Evolutionary conservation across 108 stramenopile genomes (phyloP), one percentile per base, ranked within the genome.

Genomic region (Cyclotella sp.): DNA sequence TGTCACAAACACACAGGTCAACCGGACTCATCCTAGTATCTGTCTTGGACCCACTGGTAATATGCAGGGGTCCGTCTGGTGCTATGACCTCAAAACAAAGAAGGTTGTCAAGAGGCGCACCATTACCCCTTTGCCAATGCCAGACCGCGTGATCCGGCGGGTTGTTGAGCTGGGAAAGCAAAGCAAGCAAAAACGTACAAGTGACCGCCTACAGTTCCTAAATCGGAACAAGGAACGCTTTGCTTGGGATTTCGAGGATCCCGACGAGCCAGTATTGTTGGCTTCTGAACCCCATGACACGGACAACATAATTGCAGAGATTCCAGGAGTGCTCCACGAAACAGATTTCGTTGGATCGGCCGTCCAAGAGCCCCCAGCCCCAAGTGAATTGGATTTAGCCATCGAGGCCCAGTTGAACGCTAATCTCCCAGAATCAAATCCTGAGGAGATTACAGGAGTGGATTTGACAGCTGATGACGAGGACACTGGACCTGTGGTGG

Each of bases 381-480:
- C 44, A 12, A 13, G 11, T 45, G 44, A 9, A 12, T 13, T 12
- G 11, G 44, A 45, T 13, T 12, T 45, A 9, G 44, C 44, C 44
- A 13, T 13, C 44, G 44, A 9, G 11, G 44, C 44, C 44, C 44
- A 13, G 13, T 9, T 13, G 11, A 45, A 45, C 13, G 44, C 44
- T 45, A 45, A 45, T 45, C 58, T 80, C 21, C 26, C 28, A 45
- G 16, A 78, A 54, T 21, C 26, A 16, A 19, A 21, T 12, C 22
- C 44, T 59, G 22, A 57, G 34, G 39, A 42, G 72, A 55, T 80
- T 74, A 64, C 79, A 73, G 79, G 79, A 80, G 79, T 80, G 79
- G 29, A 74, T 43, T n/a, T n/a, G n/a, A n/a, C n/a, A n/a, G n/a
- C n/a, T n/a, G n/a, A n/a, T n/a, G n/a, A n/a, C n/a, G 44, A 74